Evolutionary conservation across 1,139 yeast genomes (phyloP).

Genomic region (Lodderomyces beijingensis): DNA sequence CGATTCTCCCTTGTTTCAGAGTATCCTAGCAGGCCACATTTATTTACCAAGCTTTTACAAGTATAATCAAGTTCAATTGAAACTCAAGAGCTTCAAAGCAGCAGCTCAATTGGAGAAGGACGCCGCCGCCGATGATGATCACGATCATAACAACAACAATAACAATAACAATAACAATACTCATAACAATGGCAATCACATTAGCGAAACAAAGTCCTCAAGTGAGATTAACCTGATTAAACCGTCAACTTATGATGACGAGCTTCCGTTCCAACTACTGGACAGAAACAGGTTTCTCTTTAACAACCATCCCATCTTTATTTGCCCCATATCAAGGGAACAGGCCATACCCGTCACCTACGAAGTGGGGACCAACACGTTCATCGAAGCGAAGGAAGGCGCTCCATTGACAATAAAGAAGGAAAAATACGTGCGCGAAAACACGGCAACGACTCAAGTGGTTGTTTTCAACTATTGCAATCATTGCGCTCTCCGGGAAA

Average conservation of each 20-base stretch:
- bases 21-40: constrained; percentile 64
- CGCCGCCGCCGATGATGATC: constrained; percentile 4
- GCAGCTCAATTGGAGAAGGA: constrained; percentile 33
- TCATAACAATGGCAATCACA: not conserved
- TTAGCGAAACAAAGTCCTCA: not conserved
- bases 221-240: constrained; percentile 2
- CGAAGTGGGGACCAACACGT: constrained; percentile 11
- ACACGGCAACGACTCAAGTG: constrained; percentile 30
- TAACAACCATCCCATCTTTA: constrained; percentile 77
- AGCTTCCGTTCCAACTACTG: constrained; percentile 43
- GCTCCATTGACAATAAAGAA: constrained; percentile 13
- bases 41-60: constrained; percentile 73
- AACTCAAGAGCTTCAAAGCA: constrained; percentile 25
- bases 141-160: no score
- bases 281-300: constrained; percentile 39
- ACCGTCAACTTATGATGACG: constrained; percentile 16
- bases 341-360: constrained; percentile 47
- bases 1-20: constrained; percentile 67
- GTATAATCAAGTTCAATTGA: constrained; percentile 46
- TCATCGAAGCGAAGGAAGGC: not conserved
- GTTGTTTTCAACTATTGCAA: constrained; percentile 43
- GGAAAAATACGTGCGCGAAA: constrained; percentile 14
- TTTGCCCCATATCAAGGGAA: constrained; percentile 87
- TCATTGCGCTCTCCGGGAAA: constrained; percentile 43
- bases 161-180: constrained; percentile 1